These are phyloP conservation scores for Salvia rosmarinus DNA, from an alignment of 257 asterid genomes.

Conservation along the genomic window DNA sequence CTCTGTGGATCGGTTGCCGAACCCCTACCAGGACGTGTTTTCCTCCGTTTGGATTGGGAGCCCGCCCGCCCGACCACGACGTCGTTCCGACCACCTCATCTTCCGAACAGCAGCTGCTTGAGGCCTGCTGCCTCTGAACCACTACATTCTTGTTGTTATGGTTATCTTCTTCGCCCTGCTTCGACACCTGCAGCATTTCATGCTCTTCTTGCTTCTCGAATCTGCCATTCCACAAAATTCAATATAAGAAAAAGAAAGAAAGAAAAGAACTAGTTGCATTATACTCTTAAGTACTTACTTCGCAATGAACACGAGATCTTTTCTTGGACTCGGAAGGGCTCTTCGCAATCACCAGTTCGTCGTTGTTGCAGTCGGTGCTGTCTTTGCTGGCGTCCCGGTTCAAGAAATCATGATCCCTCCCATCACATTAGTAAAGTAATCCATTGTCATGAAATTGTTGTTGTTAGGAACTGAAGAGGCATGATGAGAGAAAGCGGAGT, in stretches of 20 bases:
- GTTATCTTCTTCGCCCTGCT: conserved; percentile 5
- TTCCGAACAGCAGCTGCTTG: conserved; percentile 44
- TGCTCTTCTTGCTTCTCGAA: conserved; percentile 45
- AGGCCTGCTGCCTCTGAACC: conserved; percentile 33
- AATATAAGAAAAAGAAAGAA: not conserved
- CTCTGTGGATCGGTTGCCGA: conserved; percentile 64
- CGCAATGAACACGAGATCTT: conserved; percentile 44
- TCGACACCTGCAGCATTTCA: conserved; percentile 38
- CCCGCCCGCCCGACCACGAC: conserved; percentile 35
- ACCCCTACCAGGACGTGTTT: conserved; percentile 52
- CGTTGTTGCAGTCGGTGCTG: conserved; percentile 36
- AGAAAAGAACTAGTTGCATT: no score
- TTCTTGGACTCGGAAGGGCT: conserved; percentile 46
- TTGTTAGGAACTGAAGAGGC: conserved; percentile 15
- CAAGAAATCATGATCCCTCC: conserved; percentile 45
- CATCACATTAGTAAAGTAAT: conserved; percentile 30
- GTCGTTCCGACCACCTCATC: conserved; percentile 34
- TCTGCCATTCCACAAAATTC: conserved; percentile 33
- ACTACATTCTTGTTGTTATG: conserved; percentile 3
- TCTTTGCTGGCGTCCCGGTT: conserved; percentile 44
- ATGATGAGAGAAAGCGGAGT: conserved; percentile 35
- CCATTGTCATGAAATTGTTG: conserved; percentile 35
- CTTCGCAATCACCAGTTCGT: not conserved
- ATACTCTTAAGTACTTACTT: conserved; percentile 25
- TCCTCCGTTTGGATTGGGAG: conserved; percentile 32